Conservation (phyloP, 148 eudicot species). For the Salicornia ramosissima region DNA sequence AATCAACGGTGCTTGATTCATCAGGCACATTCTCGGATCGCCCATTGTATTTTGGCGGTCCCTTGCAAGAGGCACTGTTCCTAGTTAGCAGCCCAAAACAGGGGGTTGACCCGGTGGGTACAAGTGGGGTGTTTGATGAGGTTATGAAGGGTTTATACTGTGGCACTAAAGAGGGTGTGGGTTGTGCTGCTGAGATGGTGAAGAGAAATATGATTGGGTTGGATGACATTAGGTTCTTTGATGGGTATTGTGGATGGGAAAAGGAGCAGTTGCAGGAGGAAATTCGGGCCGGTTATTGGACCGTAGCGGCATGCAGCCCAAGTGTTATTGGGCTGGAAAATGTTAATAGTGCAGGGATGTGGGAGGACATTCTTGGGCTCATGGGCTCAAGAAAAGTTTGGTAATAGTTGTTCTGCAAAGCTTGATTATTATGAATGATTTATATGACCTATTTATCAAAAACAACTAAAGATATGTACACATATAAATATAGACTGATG, state of each 20-base stretch:
- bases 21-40: slow-evolving; percentile 53
- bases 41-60: slow-evolving; percentile 81
- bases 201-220: slow-evolving; percentile 60
- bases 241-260: slow-evolving; percentile 96
- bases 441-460: neutral
- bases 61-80: slow-evolving; percentile 69
- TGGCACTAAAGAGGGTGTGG: slow-evolving; percentile 76
- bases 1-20: slow-evolving; percentile 45
- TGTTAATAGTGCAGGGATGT: slow-evolving; percentile 57
- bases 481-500: neutral
- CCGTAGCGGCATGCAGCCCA: slow-evolving; percentile 78
- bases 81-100: slow-evolving; percentile 40
- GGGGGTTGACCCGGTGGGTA: slow-evolving; percentile 33
- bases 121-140: slow-evolving; percentile 69
- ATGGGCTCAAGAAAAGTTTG: slow-evolving; percentile 61
- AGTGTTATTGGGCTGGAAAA: slow-evolving; percentile 52
- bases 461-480: neutral
- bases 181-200: slow-evolving; percentile 86
- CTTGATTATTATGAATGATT: neutral
- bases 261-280: slow-evolving; percentile 71
- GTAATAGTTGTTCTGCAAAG: slow-evolving; percentile 27
- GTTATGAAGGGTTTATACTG: slow-evolving; percentile 74
- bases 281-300: slow-evolving; percentile 78
- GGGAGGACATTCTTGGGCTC: slow-evolving; percentile 83
- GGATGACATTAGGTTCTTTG: slow-evolving; percentile 71